Percentiles rank a stretch among this genome's conserved stretches.
Conservation (phyloP, 1,139 yeast genomes). For the Yamadazyma taylorii region DNA sequence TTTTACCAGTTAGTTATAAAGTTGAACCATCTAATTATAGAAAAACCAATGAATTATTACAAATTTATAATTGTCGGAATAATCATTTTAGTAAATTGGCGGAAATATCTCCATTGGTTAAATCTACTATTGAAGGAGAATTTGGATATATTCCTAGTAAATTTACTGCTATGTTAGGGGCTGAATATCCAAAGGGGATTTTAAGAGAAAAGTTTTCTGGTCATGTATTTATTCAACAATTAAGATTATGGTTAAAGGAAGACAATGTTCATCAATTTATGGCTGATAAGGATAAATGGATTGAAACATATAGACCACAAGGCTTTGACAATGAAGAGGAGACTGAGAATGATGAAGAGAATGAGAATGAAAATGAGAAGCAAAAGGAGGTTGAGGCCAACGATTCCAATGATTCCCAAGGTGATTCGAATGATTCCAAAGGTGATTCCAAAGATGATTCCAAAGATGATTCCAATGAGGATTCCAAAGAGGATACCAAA, state of each 20-base stretch:
- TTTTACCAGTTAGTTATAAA: slow-evolving; percentile 15
- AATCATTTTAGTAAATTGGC: slow-evolving; percentile 25
- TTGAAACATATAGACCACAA: slow-evolving; percentile 25
- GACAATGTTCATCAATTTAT: slow-evolving; percentile 21
- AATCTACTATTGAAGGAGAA: slow-evolving; percentile 37
- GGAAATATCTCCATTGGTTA: slow-evolving; percentile 27
- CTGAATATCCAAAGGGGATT: slow-evolving; percentile 34
- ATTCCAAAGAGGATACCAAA: background rate
- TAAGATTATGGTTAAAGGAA: slow-evolving; percentile 32
- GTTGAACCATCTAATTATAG: slow-evolving; percentile 10
- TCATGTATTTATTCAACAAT: slow-evolving; percentile 30
- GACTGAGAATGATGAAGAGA: slow-evolving; percentile 11
- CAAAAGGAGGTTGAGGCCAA: slow-evolving; percentile 17
- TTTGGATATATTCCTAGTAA: slow-evolving; percentile 37
- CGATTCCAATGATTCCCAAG: slow-evolving; percentile 18
- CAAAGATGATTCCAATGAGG: slow-evolving; percentile 15
- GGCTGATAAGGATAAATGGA: slow-evolving; percentile 26
- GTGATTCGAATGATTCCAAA: no score
- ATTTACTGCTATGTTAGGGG: slow-evolving; percentile 27
- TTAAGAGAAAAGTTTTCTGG: slow-evolving; percentile 19
- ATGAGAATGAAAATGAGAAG: slow-evolving; percentile 21
- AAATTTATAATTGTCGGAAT: slow-evolving; percentile 35
- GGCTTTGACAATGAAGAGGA: slow-evolving; percentile 13
- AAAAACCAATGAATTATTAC: slow-evolving; percentile 21
- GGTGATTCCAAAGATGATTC: slow-evolving; percentile 13